These are phyloP conservation scores for Fusarium sp. DNA, from an alignment of 2,329 filamentous ascomycete genomes.

Conservation along the genomic window DNA sequence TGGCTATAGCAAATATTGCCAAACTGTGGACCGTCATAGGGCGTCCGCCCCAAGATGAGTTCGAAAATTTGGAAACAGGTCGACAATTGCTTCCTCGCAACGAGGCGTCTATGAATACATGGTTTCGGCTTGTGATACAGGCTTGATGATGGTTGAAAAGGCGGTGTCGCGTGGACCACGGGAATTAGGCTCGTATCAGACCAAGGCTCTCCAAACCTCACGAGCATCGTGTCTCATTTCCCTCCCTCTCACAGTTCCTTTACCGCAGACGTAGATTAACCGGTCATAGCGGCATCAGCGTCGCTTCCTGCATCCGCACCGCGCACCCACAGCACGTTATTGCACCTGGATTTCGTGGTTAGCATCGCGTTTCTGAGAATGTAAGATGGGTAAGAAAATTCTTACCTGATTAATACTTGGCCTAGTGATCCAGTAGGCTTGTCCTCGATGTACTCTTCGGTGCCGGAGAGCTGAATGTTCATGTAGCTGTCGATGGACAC, in stretches of 20 bases:
- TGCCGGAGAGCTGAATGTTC: slow-evolving; percentile 93
- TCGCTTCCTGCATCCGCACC: slow-evolving; percentile 61
- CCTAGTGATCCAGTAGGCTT: slow-evolving; percentile 86
- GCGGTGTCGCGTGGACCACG: slow-evolving; percentile 15
- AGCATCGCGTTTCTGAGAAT: not conserved
- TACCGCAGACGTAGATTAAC: slow-evolving; percentile 42
- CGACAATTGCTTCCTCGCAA: not conserved
- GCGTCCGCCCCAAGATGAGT: not conserved
- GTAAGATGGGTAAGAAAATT: not conserved
- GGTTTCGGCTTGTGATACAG: slow-evolving; percentile 8
- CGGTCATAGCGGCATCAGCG: slow-evolving; percentile 68
- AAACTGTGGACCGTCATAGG: not conserved
- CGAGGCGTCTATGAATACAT: slow-evolving; percentile 7
- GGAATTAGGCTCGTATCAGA: slow-evolving; percentile 11
- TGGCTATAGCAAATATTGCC: not conserved
- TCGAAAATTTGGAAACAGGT: slow-evolving; percentile 1
- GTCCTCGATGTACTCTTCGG: slow-evolving; percentile 91
- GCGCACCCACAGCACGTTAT: slow-evolving; percentile 96
- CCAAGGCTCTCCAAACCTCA: slow-evolving; percentile 9
- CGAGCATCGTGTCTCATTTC: slow-evolving; percentile 8
- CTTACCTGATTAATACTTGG: slow-evolving; percentile 89
- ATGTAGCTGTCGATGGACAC: slow-evolving; percentile 98
- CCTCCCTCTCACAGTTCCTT: slow-evolving; percentile 12
- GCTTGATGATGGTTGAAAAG: slow-evolving; percentile 19
- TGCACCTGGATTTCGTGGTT: slow-evolving; percentile 69